phyloP scores from a whole-genome alignment of 1,284 basidiomycete genomes.

The Papiliotrema nemorosa region DNA sequence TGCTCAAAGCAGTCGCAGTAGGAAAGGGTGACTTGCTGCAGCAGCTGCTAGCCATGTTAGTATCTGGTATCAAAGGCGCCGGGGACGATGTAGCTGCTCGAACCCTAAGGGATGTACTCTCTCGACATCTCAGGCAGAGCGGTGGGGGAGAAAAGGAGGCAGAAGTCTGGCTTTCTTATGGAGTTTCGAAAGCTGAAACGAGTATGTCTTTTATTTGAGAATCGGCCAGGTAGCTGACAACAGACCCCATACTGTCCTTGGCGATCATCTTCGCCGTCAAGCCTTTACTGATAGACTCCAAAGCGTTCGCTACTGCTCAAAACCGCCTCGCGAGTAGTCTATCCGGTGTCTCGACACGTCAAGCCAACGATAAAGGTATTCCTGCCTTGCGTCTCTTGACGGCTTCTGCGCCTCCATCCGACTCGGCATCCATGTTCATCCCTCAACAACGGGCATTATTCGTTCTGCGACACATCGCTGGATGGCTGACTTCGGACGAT shows the following conservation, averaged over 20 bases:
- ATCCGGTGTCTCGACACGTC: slow-evolving; percentile 62
- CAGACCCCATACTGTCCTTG: slow-evolving; percentile 66
- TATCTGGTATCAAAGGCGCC: slow-evolving; percentile 50
- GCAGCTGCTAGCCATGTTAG: slow-evolving; percentile 23
- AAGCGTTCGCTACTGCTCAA: slow-evolving; percentile 72
- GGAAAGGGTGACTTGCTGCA: slow-evolving; percentile 31
- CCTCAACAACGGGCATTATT: slow-evolving; percentile 84
- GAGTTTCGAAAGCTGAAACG: slow-evolving; percentile 59
- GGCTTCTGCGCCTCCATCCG: slow-evolving; percentile 69
- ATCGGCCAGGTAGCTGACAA: background rate
- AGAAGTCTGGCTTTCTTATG: slow-evolving; percentile 70
- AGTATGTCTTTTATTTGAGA: slow-evolving; percentile 51
- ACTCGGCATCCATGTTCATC: slow-evolving; percentile 78
- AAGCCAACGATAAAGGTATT: slow-evolving; percentile 67
- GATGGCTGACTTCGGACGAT: slow-evolving; percentile 74
- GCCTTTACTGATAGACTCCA: slow-evolving; percentile 63
- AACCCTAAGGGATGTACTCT: slow-evolving; percentile 60
- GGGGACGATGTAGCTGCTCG: slow-evolving; percentile 54
- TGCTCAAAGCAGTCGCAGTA: slow-evolving; percentile 29
- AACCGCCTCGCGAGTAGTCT: slow-evolving; percentile 83
- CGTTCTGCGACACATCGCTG: slow-evolving; percentile 77
- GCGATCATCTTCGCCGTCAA: slow-evolving; percentile 65
- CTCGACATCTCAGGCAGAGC: slow-evolving; percentile 56
- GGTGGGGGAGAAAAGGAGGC: slow-evolving; percentile 63
- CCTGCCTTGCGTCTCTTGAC: slow-evolving; percentile 66